Conservation (phyloP, 2,329 filamentous ascomycete genomes). For the Leptoxyphium fumago region DNA sequence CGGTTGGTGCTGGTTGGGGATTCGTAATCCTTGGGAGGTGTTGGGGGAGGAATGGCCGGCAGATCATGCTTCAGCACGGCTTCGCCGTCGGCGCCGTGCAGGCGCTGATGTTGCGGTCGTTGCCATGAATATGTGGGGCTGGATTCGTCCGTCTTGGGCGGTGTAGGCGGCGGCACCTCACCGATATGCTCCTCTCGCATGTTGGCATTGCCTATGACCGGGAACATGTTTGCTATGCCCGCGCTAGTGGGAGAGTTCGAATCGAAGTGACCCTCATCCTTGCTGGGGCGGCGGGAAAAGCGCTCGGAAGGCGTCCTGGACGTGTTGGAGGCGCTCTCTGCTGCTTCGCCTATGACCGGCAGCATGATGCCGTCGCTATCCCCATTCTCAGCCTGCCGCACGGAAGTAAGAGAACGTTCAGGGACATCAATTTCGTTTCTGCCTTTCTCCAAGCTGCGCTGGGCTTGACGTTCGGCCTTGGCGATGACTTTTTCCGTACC, state of each 20-base stretch:
- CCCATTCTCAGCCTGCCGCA: constrained; percentile 43
- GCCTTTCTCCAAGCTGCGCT: constrained; percentile 39
- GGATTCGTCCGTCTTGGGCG: constrained; percentile 16
- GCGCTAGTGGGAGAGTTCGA: not conserved
- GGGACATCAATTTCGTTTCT: constrained; percentile 42
- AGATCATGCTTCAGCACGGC: no score
- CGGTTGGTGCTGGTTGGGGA: constrained; percentile 3
- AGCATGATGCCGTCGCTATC: constrained; percentile 45
- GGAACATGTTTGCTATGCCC: constrained; percentile 1
- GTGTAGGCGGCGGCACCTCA: constrained; percentile 18
- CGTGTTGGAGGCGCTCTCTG: constrained; percentile 52
- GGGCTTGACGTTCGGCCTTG: constrained; percentile 46
- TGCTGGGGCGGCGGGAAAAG: constrained; percentile 9
- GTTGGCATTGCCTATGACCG: constrained; percentile 12
- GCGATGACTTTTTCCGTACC: constrained; percentile 41
- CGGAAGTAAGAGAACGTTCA: constrained; percentile 44
- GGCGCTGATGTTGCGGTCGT: constrained; percentile 6
- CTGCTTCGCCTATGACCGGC: constrained; percentile 82
- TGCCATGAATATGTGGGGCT: constrained; percentile 8
- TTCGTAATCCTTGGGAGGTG: constrained; percentile 29
- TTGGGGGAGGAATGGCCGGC: constrained; percentile 24
- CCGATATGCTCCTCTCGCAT: constrained; percentile 13
- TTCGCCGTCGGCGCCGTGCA: no score
- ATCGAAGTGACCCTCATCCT: constrained; percentile 6
- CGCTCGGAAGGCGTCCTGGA: constrained; percentile 11